These are phyloP conservation scores for Pyrenula massariospora DNA, from an alignment of 495 filamentous ascomycete species.

Conservation along the genomic window DNA sequence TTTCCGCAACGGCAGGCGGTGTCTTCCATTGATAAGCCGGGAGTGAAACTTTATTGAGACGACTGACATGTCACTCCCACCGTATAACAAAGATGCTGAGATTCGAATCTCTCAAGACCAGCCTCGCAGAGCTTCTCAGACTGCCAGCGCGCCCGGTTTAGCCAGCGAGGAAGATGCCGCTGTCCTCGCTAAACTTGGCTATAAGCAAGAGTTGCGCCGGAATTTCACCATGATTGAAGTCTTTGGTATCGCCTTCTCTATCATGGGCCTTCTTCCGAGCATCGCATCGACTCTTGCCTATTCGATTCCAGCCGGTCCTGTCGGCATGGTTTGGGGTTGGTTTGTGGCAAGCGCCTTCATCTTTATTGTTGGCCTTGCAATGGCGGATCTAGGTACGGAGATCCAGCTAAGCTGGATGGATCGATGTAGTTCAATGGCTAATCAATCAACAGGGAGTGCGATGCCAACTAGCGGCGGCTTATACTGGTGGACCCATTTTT, in stretches of 20 bases:
- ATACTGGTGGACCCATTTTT: conserved; percentile 65
- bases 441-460: conserved; percentile 20
- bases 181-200: conserved; percentile 37
- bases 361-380: conserved; percentile 53
- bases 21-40: too few species aligned
- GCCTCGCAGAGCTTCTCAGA: conserved; percentile 3
- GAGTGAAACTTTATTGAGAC: too few species aligned
- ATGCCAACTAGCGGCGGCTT: conserved; percentile 62
- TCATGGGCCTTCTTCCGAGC: conserved; percentile 62
- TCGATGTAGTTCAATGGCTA: background rate
- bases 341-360: conserved; percentile 50
- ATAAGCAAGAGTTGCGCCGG: conserved; percentile 58
- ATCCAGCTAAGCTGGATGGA: too few species aligned
- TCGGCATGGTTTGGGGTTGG: conserved; percentile 65
- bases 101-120: too few species aligned
- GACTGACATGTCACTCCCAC: too few species aligned
- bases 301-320: conserved; percentile 54
- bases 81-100: too few species aligned
- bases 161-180: conserved; percentile 22
- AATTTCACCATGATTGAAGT: conserved; percentile 57
- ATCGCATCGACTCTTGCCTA: conserved; percentile 56
- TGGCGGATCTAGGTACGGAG: conserved; percentile 30
- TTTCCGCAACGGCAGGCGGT: too few species aligned
- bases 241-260: conserved; percentile 61
- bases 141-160: conserved; percentile 7